These are phyloP conservation scores for Pseudofabraea citricarpa DNA, from an alignment of 2,329 filamentous ascomycete species.

Conservation along the genomic window DNA sequence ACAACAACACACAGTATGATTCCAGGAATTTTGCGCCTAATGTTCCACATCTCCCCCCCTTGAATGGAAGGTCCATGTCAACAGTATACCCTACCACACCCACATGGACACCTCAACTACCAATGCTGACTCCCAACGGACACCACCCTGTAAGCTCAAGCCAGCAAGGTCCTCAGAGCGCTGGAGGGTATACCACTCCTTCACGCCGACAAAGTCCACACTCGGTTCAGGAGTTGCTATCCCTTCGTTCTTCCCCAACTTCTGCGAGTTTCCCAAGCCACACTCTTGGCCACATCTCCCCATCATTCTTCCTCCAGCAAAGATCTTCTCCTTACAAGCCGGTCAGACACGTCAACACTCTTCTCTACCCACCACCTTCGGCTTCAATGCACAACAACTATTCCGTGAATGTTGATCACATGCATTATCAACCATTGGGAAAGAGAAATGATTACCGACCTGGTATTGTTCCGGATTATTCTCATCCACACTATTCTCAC, in stretches of 20 bases:
- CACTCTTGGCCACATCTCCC: conserved; percentile 57
- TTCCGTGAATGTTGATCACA: conserved; percentile 58
- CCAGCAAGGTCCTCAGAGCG: conserved; percentile 13
- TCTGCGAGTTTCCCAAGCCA: conserved; percentile 34
- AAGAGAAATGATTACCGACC: conserved; percentile 63
- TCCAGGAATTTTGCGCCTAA: conserved; percentile 17
- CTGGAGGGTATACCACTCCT: conserved; percentile 28
- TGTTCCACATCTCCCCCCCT: conserved; percentile 23
- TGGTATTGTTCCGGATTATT: conserved; percentile 63
- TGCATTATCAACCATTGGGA: conserved; percentile 78
- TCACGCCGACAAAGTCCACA: conserved; percentile 28
- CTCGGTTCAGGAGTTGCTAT: conserved; percentile 26
- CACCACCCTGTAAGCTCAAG: conserved; percentile 7
- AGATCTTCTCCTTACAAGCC: conserved; percentile 90
- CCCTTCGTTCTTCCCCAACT: conserved; percentile 30
- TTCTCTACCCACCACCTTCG: conserved; percentile 84
- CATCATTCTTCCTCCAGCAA: conserved; percentile 81
- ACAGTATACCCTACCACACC: conserved; percentile 61
- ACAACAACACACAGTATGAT: conserved; percentile 13
- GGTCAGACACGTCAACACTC: conserved; percentile 80
- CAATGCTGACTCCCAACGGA: conserved; percentile 27
- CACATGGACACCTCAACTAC: conserved; percentile 38
- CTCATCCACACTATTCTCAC: conserved; percentile 15
- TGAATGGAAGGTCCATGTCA: conserved; percentile 60
- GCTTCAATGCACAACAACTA: conserved; percentile 73